These are phyloP conservation scores for Cryptosporidium meleagridis DNA, from an alignment of 169 alveolate genomes.

Conservation along the genomic window DNA sequence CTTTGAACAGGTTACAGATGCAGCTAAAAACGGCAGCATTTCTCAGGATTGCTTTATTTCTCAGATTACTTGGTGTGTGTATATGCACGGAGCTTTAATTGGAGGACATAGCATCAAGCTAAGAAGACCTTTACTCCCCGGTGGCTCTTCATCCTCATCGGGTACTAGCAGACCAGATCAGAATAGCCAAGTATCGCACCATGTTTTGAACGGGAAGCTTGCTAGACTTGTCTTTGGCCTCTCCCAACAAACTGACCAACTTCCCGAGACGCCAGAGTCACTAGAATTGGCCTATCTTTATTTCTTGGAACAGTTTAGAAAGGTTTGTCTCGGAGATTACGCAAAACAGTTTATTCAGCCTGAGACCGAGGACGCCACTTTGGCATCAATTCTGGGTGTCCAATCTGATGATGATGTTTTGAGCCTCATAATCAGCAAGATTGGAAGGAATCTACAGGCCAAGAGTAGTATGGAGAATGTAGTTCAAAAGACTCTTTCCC, in stretches of 20 bases:
- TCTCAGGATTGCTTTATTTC: slow-evolving; percentile 78
- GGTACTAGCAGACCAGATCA: slow-evolving; percentile 77
- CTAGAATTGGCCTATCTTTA: slow-evolving; percentile 89
- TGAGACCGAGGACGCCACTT: slow-evolving; percentile 81
- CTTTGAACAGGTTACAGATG: slow-evolving; percentile 74
- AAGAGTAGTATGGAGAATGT: slow-evolving; percentile 86
- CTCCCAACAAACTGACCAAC: slow-evolving; percentile 81
- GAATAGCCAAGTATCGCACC: slow-evolving; percentile 67
- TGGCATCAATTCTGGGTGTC: slow-evolving; percentile 80
- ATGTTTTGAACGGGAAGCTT: slow-evolving; percentile 83
- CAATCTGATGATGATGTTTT: slow-evolving; percentile 84
- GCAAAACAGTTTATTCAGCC: slow-evolving; percentile 87
- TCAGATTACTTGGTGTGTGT: slow-evolving; percentile 83
- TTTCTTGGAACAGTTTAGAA: slow-evolving; percentile 92
- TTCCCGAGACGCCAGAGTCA: slow-evolving; percentile 78
- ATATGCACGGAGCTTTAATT: slow-evolving; percentile 81
- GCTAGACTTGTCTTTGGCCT: slow-evolving; percentile 84
- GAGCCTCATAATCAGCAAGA: slow-evolving; percentile 83
- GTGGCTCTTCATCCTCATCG: slow-evolving; percentile 82
- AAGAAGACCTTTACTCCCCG: slow-evolving; percentile 66
- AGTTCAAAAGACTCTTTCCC: slow-evolving; percentile 88
- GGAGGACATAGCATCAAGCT: slow-evolving; percentile 73
- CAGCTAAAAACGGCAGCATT: slow-evolving; percentile 77
- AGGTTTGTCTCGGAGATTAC: slow-evolving; percentile 91
- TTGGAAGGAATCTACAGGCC: slow-evolving; percentile 85